A percentile compares a stretch with the other conserved stretches of the same genome.
phyloP scores from a whole-genome alignment of 1,139 yeast species.

The Eremothecium sinecaudum region DNA sequence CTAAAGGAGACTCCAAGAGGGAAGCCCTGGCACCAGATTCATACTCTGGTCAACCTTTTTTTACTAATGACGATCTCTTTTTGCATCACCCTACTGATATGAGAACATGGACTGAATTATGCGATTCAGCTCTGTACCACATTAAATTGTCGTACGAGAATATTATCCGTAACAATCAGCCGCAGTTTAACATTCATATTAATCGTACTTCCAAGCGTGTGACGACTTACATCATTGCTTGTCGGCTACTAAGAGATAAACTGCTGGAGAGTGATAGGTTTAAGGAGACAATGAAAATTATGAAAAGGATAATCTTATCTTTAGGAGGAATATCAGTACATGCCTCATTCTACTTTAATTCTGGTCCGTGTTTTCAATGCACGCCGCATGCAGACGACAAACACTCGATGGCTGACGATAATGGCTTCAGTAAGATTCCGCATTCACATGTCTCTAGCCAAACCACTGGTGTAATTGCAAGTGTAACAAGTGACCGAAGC shows the following conservation, averaged over 20 bases:
- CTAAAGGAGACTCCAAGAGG: neutral
- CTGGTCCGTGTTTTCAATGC: constrained; percentile 4
- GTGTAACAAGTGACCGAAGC: no score
- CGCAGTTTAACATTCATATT: constrained; percentile 44
- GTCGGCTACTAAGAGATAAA: constrained; percentile 45
- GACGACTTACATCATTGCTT: constrained; percentile 41
- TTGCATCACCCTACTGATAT: constrained; percentile 51
- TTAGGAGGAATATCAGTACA: constrained; percentile 53
- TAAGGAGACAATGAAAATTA: constrained; percentile 37
- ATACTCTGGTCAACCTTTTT: constrained; percentile 10
- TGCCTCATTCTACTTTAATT: constrained; percentile 41
- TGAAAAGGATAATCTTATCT: constrained; percentile 44
- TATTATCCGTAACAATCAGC: constrained; percentile 41
- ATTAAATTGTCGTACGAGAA: constrained; percentile 42
- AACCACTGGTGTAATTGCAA: no score
- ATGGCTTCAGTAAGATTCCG: no score
- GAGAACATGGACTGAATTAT: constrained; percentile 47
- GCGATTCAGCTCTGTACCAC: constrained; percentile 38
- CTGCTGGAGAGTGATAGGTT: constrained; percentile 40
- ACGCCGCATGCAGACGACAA: no score
- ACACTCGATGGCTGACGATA: no score
- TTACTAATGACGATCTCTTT: constrained; percentile 37
- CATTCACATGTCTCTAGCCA: no score
- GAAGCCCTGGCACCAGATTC: neutral
- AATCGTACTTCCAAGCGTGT: constrained; percentile 42